A percentile compares a stretch with the other conserved stretches of the same genome.
These are phyloP conservation scores for Chondrostereum purpureum DNA, from an alignment of 1,284 basidiomycete genomes.

Conservation along the genomic window DNA sequence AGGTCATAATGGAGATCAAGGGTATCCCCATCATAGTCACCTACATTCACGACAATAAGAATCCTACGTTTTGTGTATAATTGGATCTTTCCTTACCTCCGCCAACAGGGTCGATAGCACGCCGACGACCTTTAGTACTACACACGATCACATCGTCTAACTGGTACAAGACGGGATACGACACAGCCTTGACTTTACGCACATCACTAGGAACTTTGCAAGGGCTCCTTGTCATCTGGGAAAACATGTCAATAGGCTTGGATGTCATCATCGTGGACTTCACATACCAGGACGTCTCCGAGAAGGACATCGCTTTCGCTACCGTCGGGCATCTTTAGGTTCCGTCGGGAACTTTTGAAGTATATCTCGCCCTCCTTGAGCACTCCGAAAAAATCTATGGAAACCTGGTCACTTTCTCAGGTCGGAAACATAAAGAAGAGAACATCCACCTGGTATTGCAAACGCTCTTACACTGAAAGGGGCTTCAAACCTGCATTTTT, in stretches of 20 bases:
- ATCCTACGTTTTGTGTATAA: too few relatives aligned
- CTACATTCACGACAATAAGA: slow-evolving; percentile 16
- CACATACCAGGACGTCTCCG: slow-evolving; percentile 33
- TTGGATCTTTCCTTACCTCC: slow-evolving; percentile 24
- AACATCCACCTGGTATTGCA: slow-evolving; percentile 31
- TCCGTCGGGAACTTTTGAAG: slow-evolving; percentile 25
- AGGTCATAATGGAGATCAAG: slow-evolving; percentile 33
- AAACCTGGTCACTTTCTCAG: not conserved
- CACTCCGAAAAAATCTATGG: slow-evolving; percentile 29
- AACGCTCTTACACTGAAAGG: slow-evolving; percentile 33
- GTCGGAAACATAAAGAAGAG: slow-evolving; percentile 1
- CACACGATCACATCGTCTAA: slow-evolving; percentile 37
- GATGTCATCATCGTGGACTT: not conserved
- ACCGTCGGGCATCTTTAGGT: slow-evolving; percentile 22
- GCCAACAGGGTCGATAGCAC: slow-evolving; percentile 33
- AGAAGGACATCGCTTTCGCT: slow-evolving; percentile 25
- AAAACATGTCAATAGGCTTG: not conserved
- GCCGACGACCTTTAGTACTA: slow-evolving; percentile 28
- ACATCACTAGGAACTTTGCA: slow-evolving; percentile 41
- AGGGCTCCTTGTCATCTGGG: slow-evolving; percentile 35
- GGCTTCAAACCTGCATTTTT: slow-evolving; percentile 23
- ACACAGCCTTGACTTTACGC: slow-evolving; percentile 36
- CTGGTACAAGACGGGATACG: slow-evolving; percentile 22
- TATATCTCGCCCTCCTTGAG: slow-evolving; percentile 32
- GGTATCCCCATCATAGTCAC: slow-evolving; percentile 42